These are phyloP conservation scores for Cryomyces minteri DNA, from an alignment of 495 filamentous ascomycete genomes.

Conservation along the genomic window DNA sequence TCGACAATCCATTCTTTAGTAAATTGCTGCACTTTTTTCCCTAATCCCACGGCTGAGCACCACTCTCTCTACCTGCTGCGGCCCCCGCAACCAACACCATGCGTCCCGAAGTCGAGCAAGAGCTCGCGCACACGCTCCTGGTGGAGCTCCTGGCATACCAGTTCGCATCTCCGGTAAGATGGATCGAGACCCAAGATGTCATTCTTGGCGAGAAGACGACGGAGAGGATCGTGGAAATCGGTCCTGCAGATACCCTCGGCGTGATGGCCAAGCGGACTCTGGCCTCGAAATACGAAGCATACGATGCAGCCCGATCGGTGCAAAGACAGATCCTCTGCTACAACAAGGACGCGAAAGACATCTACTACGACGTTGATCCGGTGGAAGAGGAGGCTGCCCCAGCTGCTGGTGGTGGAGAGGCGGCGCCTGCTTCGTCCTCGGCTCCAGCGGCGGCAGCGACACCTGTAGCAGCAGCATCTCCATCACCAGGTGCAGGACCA, in stretches of 20 bases:
- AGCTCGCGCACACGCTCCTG: slow-evolving; percentile 90
- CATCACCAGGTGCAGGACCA: slow-evolving; percentile 64
- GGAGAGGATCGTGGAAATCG: slow-evolving; percentile 94
- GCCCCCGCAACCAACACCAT: slow-evolving; percentile 31
- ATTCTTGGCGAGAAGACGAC: slow-evolving; percentile 89
- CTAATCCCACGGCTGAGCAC: no score
- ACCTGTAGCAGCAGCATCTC: slow-evolving; percentile 32
- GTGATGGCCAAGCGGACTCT: slow-evolving; percentile 95
- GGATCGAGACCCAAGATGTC: slow-evolving; percentile 99
- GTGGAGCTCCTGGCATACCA: slow-evolving; percentile 98
- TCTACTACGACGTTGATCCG: slow-evolving; percentile 97
- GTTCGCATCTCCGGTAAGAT: slow-evolving; percentile 95
- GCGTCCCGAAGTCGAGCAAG: slow-evolving; percentile 97
- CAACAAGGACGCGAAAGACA: slow-evolving; percentile 98
- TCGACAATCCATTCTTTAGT: no score
- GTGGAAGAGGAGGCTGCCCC: slow-evolving; percentile 73
- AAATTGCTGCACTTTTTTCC: no score
- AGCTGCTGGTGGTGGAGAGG: slow-evolving; percentile 21
- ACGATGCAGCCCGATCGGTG: slow-evolving; percentile 87
- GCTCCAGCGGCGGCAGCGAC: slow-evolving; percentile 31
- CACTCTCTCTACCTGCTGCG: no score
- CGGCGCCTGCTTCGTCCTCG: slow-evolving; percentile 20
- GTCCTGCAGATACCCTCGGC: slow-evolving; percentile 92
- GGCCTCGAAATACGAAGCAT: slow-evolving; percentile 95
- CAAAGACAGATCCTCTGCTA: slow-evolving; percentile 97